Percentiles rank a stretch among this genome's conserved stretches.
Conservation (phyloP, 306 rosid genomes). For the Trifolium dubium region DNA sequence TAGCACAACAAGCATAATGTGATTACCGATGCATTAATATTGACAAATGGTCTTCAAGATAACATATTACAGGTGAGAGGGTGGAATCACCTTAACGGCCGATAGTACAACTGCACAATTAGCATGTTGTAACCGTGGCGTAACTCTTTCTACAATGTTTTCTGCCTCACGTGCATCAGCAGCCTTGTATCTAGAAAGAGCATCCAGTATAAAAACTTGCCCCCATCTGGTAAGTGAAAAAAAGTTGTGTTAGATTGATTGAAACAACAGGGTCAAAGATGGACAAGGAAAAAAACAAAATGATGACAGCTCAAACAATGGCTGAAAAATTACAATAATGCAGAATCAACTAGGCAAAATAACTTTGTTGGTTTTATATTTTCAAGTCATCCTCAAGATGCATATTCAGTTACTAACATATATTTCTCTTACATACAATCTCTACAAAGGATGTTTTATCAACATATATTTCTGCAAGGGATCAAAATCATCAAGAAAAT, state of each 20-base stretch:
- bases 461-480: conserved; percentile 3
- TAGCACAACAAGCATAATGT: conserved; percentile 38
- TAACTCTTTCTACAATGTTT: conserved; percentile 96
- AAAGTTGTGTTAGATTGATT: conserved; percentile 35
- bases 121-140: conserved; percentile 97
- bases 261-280: conserved; percentile 22
- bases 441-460: conserved; percentile 2
- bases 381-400: conserved; percentile 18
- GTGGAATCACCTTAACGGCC: conserved; percentile 83
- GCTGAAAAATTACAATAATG: conserved; percentile 8
- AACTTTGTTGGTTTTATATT: conserved; percentile 17
- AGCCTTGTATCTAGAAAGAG: conserved; percentile 96
- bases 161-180: conserved; percentile 99
- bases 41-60: conserved; percentile 15
- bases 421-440: conserved; percentile 10
- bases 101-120: conserved; percentile 99
- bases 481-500: too few relatives aligned
- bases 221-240: conserved; percentile 76
- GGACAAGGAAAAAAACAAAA: conserved; percentile 4
- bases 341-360: conserved; percentile 27
- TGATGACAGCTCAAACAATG: conserved; percentile 25
- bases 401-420: conserved; percentile 11
- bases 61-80: conserved; percentile 23
- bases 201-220: conserved; percentile 96
- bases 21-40: conserved; percentile 36